Evolutionary conservation across 2,329 filamentous ascomycete species (phyloP), one percentile per base, ranked within the genome.

Genomic region (Rutstroemia sp.): DNA sequence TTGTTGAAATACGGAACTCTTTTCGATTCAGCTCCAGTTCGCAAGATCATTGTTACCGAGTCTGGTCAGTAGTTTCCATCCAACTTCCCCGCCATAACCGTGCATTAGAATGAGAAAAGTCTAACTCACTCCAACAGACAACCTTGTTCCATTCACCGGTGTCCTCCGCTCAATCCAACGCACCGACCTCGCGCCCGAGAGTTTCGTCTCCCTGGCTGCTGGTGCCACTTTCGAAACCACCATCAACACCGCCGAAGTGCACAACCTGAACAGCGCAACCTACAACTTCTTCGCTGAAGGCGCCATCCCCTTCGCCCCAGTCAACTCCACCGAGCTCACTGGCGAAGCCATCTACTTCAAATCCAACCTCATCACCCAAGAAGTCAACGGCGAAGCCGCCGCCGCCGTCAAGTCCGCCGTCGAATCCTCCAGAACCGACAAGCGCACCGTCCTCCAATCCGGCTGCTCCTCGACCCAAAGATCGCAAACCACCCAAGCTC

Each of bases 261-360:
- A 77, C 62, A 70, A 73, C 16, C 61, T 57, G 67, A 67, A 40
- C 59, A 77, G 78, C 51, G 83, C 83, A 57, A 71, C 73, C 51
- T 83, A 82, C 65, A 77, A 78, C 54, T 69, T 88, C 49, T 73
- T 76, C 54, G 75, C 82, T 5, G 71, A 72, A 4, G 85, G 85
- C 5, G 73, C 75, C 10, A 74, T 87, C 45, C 78, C 80, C 8
- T 78, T 78, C 55, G 79, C 83, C 30, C 73, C 75, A 21, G 72
- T 72, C 45, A 73, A 76, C 64, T 76, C 74, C 19, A 82, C 75
- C 48, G 71, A 76, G 42, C 75, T 88, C 38, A 69, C 76, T 9
- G 82, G 79, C 49, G 76, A 30, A 9, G 8, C 75, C 46, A 68
- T 86, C 2, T 68, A 76, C 10, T 87, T 79, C 71, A 71, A 75